These are phyloP conservation scores for Kentomonas sorsogonicus DNA, from an alignment of 208 protist genomes.

Conservation along the genomic window DNA sequence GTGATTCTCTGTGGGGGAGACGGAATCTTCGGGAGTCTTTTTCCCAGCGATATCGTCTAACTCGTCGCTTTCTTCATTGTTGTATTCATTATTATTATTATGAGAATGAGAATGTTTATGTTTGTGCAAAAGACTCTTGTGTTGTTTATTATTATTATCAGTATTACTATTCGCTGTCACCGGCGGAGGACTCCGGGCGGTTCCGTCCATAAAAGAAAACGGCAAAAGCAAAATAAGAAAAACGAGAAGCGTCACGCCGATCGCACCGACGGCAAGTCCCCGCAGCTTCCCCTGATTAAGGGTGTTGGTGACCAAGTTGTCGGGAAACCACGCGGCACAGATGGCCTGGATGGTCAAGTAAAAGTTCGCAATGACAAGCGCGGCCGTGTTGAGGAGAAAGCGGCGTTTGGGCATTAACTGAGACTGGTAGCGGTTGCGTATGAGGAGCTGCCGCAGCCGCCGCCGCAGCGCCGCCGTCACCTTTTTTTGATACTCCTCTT, in stretches of 20 bases:
- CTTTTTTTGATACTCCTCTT: constrained; percentile 1
- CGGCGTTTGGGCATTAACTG: constrained; percentile 46
- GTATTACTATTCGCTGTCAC: no score
- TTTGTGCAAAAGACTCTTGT: background rate
- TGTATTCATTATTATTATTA: background rate
- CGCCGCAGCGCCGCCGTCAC: background rate
- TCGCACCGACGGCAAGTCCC: constrained; percentile 40
- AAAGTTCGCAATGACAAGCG: constrained; percentile 42
- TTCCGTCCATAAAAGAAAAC: no score
- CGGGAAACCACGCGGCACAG: constrained; percentile 20
- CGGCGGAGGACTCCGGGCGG: no score
- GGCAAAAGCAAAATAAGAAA: no score
- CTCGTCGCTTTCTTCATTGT: background rate
- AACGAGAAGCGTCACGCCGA: constrained; percentile 21
- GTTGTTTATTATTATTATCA: no score
- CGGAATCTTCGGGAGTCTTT: no score
- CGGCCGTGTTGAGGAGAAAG: constrained; percentile 19
- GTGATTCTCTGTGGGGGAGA: no score
- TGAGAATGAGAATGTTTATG: background rate
- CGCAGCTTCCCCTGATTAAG: constrained; percentile 23
- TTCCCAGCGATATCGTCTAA: no score
- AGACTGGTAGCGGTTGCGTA: constrained; percentile 54
- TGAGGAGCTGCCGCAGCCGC: constrained; percentile 27
- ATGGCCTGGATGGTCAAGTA: constrained; percentile 50
- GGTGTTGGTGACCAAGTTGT: constrained; percentile 25